Evolutionary conservation across 176 grass and related monocot genomes (phyloP), one percentile per base, ranked within the genome.

Genomic region (Juncus effusus): DNA sequence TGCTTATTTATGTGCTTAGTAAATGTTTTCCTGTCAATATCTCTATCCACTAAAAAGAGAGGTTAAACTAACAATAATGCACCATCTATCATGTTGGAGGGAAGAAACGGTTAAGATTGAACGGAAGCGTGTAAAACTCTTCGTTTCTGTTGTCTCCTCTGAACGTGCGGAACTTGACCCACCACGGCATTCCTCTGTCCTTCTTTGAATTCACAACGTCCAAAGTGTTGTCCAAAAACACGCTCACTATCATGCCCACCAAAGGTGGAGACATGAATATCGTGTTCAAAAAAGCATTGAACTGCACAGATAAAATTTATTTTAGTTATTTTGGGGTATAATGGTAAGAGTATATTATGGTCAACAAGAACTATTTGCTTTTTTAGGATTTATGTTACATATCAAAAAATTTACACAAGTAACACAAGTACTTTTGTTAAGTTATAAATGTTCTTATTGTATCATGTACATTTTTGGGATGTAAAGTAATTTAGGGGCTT

Each of bases 151-250:
- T 84, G 19, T 91, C 88, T 1, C 88, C 83, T 0, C 80, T 62
- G 42, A 86, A 91, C 0, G 74, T 91, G 45, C 88, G 71, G 68
- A 91, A 91, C 58, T 81, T 81, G 13, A 67, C 64, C 88, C 88
- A 91, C 83, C 83, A 91, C n/a, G 69, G 80, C 88, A 91, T 91
- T 5, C 88, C 88, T n/a, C 88, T 76, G 54, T 91, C 88, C 13
- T 60, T 76, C 1, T 28, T 41, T 0, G 77, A 42, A 1, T 83
- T 55, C 51, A 56, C 77, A 54, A 83, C 80, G 13, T 86, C 83
- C 36, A 91, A 50, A 0, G 83, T 91, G 88, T 86, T 91, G 77
- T 91, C 88, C 3, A 91, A 77, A 16, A 91, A 9, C 53, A 91
- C 61, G 0, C 80, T 64, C 2, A 84, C 62, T 51, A 83, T 78